Percentiles rank a stretch among this genome's conserved stretches.
Evolutionary conservation across 2,329 filamentous ascomycete genomes (phyloP).

Genomic region (Sarocladium oryzae): DNA sequence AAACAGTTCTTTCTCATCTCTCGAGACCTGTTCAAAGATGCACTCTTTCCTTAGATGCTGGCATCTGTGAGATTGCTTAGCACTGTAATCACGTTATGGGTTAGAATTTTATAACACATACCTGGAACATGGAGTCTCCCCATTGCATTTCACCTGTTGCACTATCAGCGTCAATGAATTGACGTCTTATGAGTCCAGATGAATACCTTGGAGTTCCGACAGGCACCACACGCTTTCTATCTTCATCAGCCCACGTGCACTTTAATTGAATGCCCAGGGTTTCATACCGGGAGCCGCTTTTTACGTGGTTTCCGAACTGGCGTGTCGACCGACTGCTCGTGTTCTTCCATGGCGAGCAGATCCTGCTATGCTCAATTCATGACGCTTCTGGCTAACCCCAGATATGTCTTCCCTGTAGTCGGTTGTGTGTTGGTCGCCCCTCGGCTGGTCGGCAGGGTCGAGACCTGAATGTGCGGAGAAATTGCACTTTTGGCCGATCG

Average conservation of each 20-base stretch:
- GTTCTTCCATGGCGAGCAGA: background rate
- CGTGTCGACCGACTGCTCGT: background rate
- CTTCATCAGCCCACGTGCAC: background rate
- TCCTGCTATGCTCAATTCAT: too few species aligned
- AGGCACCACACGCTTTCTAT: constrained; percentile 21
- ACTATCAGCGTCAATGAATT: background rate
- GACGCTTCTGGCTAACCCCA: too few species aligned
- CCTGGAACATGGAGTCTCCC: constrained; percentile 20
- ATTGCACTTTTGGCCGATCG: background rate
- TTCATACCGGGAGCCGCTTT: constrained; percentile 16
- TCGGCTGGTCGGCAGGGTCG: background rate
- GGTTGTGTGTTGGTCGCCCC: background rate
- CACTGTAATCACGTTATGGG: background rate
- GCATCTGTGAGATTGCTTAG: constrained; percentile 15
- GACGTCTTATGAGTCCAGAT: background rate
- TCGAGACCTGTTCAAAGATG: constrained; percentile 12
- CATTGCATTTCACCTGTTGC: constrained; percentile 19
- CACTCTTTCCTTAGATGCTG: constrained; percentile 16
- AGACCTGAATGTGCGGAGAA: background rate
- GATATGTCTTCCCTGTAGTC: background rate
- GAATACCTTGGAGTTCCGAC: constrained; percentile 20
- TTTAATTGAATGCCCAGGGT: background rate
- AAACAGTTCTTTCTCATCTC: background rate
- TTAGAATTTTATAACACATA: too few species aligned
- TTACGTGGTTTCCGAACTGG: constrained; percentile 12